Evolutionary conservation across 208 protist genomes (phyloP), one percentile per base, ranked within the genome.

Genomic region (Plasmodiophora brassicae): DNA sequence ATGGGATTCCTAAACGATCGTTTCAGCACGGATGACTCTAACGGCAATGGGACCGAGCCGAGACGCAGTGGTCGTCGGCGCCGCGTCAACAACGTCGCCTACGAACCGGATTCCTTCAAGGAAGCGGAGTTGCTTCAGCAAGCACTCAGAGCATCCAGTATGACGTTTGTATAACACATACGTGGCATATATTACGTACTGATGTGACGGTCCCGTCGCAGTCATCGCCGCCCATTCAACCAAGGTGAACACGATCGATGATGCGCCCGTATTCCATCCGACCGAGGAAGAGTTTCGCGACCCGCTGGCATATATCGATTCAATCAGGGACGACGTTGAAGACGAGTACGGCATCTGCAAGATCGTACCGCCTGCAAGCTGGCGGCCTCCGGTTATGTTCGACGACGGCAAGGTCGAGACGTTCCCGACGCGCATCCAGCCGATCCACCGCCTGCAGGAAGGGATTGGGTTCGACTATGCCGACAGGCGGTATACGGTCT

Each of bases 201-300:
- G 65, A 5, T 14, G 32, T 78, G 65, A 32, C 32, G 65, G n/a
- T 5, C 14, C n/a, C 5, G 5, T 5, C 41, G 5, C n/a, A 78
- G 65, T 78, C 10, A 36, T 78, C 14, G n/a, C 65, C 5, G 41
- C 32, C 10, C 65, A 78, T 78, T n/a, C 5, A 32, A 32, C 10
- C n/a, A 32, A 78, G 5, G 20, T 14, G 32, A 32, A 5, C 5
- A 5, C 32, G 5, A 36, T 78, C 71, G 93, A 93, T 1, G 88
- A 93, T 28, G 95, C 83, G 35, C 87, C 84, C 0, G 71, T 32
- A 1, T 90, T 90, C 39, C 71, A 43, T 45, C 90, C 90, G 8
- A 91, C 88, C 0, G 84, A 10, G 28, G 90, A 41, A 35, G 84
- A 91, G 39, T 91, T 91, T 71, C 0, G 22, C 0, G 50, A 90